phyloP scores from a whole-genome alignment of 2,329 filamentous ascomycete genomes.

The Cadophora malorum region DNA sequence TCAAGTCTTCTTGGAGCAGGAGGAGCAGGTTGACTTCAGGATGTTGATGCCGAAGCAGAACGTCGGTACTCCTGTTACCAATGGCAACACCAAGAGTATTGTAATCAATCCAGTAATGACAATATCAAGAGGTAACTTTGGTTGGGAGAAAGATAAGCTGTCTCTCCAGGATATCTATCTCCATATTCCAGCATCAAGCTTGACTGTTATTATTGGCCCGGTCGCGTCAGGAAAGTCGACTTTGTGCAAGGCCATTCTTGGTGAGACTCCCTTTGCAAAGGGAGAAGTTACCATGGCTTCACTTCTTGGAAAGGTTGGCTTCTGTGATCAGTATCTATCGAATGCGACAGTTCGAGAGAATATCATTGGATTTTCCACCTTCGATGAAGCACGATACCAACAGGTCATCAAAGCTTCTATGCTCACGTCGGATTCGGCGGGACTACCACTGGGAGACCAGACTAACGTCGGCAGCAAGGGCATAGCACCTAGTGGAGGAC shows the following conservation, averaged over 20 bases:
- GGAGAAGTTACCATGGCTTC: not conserved
- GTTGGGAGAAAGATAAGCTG: slow-evolving; percentile 16
- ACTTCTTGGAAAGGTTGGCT: slow-evolving; percentile 12
- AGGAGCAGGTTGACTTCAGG: no score
- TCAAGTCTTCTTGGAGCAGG: no score
- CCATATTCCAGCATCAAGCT: slow-evolving; percentile 8
- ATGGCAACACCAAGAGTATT: not conserved
- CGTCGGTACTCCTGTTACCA: not conserved
- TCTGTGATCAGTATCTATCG: slow-evolving; percentile 32
- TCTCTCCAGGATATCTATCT: slow-evolving; percentile 19
- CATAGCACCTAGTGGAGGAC: slow-evolving; percentile 32
- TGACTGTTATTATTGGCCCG: slow-evolving; percentile 42
- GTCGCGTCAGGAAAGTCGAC: slow-evolving; percentile 44
- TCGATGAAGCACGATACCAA: slow-evolving; percentile 46
- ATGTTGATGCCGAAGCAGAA: not conserved
- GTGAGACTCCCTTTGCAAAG: slow-evolving; percentile 35
- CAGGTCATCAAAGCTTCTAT: slow-evolving; percentile 40
- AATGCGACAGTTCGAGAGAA: slow-evolving; percentile 51
- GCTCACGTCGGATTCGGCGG: slow-evolving; percentile 36
- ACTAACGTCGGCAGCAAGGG: slow-evolving; percentile 33
- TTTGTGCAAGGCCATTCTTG: slow-evolving; percentile 39
- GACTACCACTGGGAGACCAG: slow-evolving; percentile 36
- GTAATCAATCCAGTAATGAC: no score
- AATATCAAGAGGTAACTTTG: slow-evolving; percentile 12
- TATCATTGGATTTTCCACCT: slow-evolving; percentile 47